phyloP scores from a whole-genome alignment of 2,329 filamentous ascomycete genomes.

The Colletotrichum filicis region DNA sequence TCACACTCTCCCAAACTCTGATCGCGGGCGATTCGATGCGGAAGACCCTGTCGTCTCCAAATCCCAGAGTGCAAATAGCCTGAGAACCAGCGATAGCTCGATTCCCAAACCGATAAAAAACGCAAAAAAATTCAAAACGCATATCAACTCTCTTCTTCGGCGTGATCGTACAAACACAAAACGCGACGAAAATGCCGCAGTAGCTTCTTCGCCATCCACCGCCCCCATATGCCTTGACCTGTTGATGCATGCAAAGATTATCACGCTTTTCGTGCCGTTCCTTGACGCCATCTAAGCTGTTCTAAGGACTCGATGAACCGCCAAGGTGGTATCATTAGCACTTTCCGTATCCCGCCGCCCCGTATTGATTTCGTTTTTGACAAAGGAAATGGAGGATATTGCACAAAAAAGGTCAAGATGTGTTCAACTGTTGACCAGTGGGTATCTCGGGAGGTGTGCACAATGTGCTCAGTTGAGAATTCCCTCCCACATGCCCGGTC shows the following conservation, averaged over 20 bases:
- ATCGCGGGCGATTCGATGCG: conserved; percentile 17
- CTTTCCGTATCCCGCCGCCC: conserved; percentile 41
- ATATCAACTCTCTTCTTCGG: conserved; percentile 30
- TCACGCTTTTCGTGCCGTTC: conserved; percentile 53
- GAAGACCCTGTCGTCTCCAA: neutral
- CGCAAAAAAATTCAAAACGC: conserved; percentile 18
- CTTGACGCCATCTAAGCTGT: conserved; percentile 46
- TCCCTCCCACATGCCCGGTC: conserved; percentile 74
- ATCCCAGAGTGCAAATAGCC: neutral
- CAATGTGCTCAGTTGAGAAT: conserved; percentile 62
- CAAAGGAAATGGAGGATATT: conserved; percentile 37
- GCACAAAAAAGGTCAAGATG: conserved; percentile 31
- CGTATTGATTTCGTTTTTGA: conserved; percentile 36
- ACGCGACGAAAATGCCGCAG: conserved; percentile 19
- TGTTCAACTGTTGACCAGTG: conserved; percentile 12
- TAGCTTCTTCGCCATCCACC: conserved; percentile 39
- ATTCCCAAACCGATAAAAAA: neutral
- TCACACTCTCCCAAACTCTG: conserved; percentile 23
- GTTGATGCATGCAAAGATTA: conserved; percentile 52
- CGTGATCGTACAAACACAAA: conserved; percentile 36
- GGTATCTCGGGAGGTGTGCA: conserved; percentile 15
- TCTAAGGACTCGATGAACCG: conserved; percentile 45
- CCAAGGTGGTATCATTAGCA: conserved; percentile 45
- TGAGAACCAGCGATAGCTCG: neutral
- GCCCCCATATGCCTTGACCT: conserved; percentile 47